phyloP scores from a whole-genome alignment of 2,329 filamentous ascomycete genomes.

The Pyrenophora seminiperda region DNA sequence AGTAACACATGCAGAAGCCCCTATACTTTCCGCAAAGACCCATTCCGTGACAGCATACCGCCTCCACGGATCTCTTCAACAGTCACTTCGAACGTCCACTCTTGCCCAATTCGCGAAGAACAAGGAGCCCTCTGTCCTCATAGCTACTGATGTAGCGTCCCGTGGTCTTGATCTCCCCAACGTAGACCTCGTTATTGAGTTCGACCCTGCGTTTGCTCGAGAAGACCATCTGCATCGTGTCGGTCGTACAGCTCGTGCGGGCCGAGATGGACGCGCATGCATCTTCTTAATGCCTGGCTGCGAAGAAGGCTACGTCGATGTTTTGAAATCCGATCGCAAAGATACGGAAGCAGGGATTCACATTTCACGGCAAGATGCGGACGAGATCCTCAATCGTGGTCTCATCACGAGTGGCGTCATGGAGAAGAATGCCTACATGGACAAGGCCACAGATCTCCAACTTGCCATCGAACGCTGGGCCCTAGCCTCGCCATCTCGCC shows the following conservation, averaged over 20 bases:
- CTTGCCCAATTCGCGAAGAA: slow-evolving; percentile 78
- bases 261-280: slow-evolving; percentile 81
- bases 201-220: slow-evolving; percentile 91
- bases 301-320: slow-evolving; percentile 86
- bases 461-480: slow-evolving; percentile 70
- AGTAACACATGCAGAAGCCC: slow-evolving; percentile 69
- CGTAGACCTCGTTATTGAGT: slow-evolving; percentile 93
- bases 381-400: slow-evolving; percentile 70
- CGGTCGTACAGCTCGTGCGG: slow-evolving; percentile 91
- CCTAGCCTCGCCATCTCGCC: slow-evolving; percentile 66
- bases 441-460: slow-evolving; percentile 69
- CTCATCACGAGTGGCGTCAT: slow-evolving; percentile 53
- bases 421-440: slow-evolving; percentile 64
- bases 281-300: slow-evolving; percentile 89
- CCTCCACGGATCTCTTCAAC: slow-evolving; percentile 89
- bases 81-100: slow-evolving; percentile 84
- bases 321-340: slow-evolving; percentile 73
- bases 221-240: slow-evolving; percentile 95
- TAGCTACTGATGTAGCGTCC: slow-evolving; percentile 95
- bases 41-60: slow-evolving; percentile 82
- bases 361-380: slow-evolving; percentile 65
- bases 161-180: slow-evolving; percentile 94
- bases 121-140: slow-evolving; percentile 76
- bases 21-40: slow-evolving; percentile 73
- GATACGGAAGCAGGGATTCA: slow-evolving; percentile 62